Conservation (phyloP, 129 eudicot genomes). For the Apium graveolens region DNA sequence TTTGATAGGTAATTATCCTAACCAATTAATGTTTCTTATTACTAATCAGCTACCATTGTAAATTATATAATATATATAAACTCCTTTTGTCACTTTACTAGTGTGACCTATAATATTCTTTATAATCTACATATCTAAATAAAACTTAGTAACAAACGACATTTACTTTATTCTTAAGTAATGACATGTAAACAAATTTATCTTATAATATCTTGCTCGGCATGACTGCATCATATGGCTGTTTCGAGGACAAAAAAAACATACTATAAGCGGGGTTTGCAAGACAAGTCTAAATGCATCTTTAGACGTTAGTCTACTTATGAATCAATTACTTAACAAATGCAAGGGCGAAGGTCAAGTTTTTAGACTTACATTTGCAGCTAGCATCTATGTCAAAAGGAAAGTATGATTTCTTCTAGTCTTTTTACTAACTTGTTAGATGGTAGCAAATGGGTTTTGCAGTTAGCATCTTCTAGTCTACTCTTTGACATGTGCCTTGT, state of each 20-base stretch:
- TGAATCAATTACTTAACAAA: neutral
- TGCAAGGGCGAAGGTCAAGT: neutral
- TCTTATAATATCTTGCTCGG: neutral
- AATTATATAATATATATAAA: neutral
- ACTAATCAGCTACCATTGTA: neutral
- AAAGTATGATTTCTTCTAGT: neutral
- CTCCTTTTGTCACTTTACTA: neutral
- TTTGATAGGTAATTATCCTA: neutral
- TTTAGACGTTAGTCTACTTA: neutral
- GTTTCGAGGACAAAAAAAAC: neutral
- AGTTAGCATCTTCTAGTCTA: neutral
- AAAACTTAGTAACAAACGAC: neutral
- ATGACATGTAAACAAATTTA: neutral
- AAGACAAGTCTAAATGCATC: neutral
- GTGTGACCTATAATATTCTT: neutral
- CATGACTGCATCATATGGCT: neutral
- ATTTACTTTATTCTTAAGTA: neutral
- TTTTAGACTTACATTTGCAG: neutral
- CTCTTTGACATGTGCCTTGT: neutral
- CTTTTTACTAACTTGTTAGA: neutral
- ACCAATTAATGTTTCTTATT: neutral
- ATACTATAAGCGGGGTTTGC: neutral
- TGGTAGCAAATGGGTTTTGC: too few relatives aligned
- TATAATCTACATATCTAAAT: neutral
- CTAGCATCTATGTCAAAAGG: neutral